Base-by-base conservation (phyloP, 83 land plant genomes). In the Diphasiastrum complanatum region DNA sequence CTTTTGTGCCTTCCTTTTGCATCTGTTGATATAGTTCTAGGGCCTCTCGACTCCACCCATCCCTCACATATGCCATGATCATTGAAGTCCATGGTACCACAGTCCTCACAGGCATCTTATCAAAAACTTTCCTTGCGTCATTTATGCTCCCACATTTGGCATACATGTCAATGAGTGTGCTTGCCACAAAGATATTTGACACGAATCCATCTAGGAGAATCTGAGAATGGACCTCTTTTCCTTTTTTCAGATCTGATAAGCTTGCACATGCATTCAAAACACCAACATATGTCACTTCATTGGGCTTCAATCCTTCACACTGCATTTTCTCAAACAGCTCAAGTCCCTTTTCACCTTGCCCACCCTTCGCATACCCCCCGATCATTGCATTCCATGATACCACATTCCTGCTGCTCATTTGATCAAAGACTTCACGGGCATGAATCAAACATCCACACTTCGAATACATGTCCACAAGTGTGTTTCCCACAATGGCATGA, bases 151-250 rank as follows among this genome's bases (percentile, higher is more conserved):
- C 76, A 0, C 52, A 40, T 36, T 72, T 78, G 12, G 73, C 67
- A 65, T 73, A 78, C 29, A 29, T 4, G 4, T 27, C 31, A 18
- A 78, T 33, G 66, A 81, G 69, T 35, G 59, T 51, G 61, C 77
- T 81, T 4, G 25, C 37, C 1, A 63, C 67, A 62, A 56, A 48
- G 3, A 51, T 14, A 47, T 47, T 61, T 8, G 26, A 25, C 6
- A 53, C 63, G 8, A 63, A 24, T 2, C 78, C 78, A 37, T 24
- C 30, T 26, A 45, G 48, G 3, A 53, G 57, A 0, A 63, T 43
- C 51, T 63, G 36, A 10, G 33, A 73, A 69, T 69, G 74, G n/a
- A 75, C 11, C 20, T 11, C 29, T 29, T 38, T 40, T 11, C 78
- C 78, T 28, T 14, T 20, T 14, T 16, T 23, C 36, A 68, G 18